Conservation (phyloP, 192 early-diverging fungal genomes). For the Ramicandelaber brevisporus region DNA sequence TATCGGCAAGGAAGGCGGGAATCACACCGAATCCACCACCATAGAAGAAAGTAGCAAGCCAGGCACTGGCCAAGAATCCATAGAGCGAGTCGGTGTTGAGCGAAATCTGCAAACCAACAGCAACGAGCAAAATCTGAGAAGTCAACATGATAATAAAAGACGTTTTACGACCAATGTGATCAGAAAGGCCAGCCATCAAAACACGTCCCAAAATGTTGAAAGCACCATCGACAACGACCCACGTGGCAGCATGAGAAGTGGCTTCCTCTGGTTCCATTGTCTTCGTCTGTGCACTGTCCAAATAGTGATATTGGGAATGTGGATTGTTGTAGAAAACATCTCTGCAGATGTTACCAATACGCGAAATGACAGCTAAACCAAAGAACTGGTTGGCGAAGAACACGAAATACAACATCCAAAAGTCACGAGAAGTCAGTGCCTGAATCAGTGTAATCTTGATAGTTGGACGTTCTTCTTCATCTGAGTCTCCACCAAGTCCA, state of each 20-base stretch:
- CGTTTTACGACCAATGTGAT: conserved; percentile 30
- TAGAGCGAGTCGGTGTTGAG: conserved; percentile 23
- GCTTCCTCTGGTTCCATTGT: conserved; percentile 9
- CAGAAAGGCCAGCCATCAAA: conserved; percentile 20
- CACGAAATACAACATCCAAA: conserved; percentile 27
- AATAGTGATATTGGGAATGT: too few species aligned
- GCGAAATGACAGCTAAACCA: conserved; percentile 23
- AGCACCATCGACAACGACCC: conserved; percentile 27
- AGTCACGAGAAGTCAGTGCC: conserved; percentile 25
- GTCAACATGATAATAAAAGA: conserved; percentile 27
- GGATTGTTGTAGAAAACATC: conserved; percentile 15
- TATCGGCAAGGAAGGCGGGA: conserved; percentile 47
- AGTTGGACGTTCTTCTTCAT: conserved; percentile 5
- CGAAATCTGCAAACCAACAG: conserved; percentile 24
- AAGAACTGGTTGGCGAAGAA: conserved; percentile 32
- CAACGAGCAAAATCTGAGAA: conserved; percentile 21
- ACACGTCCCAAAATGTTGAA: conserved; percentile 35
- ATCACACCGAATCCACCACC: conserved; percentile 57
- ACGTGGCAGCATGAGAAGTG: conserved; percentile 11
- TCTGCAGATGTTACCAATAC: conserved; percentile 17
- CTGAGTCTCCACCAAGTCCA: too few species aligned
- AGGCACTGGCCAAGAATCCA: conserved; percentile 23
- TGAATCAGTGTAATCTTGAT: conserved; percentile 22
- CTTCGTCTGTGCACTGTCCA: background rate
- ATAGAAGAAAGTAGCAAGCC: conserved; percentile 37